Conservation (phyloP, 2,329 filamentous ascomycete species). For the Penicillium thymicola region DNA sequence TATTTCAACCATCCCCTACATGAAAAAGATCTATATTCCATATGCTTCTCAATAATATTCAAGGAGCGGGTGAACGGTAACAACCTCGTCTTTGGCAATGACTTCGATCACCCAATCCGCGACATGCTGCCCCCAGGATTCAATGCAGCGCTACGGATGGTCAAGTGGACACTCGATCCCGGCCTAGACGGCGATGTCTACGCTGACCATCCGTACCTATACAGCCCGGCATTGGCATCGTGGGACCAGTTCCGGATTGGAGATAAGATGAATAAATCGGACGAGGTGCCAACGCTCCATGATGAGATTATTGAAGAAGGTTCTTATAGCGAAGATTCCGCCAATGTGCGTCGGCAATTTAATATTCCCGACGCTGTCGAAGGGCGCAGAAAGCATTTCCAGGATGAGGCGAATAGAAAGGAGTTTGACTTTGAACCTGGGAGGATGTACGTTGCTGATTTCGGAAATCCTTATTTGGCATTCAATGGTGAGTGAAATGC, state of each 20-base stretch:
- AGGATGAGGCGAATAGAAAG: conserved; percentile 54
- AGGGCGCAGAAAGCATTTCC: conserved; percentile 59
- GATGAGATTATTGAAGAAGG: conserved; percentile 63
- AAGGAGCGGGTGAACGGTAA: conserved; percentile 62
- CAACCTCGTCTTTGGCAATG: conserved; percentile 88
- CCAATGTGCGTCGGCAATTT: conserved; percentile 44
- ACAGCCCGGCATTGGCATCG: conserved; percentile 74
- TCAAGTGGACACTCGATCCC: conserved; percentile 88
- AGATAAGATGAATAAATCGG: conserved; percentile 30
- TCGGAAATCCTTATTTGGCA: conserved; percentile 90
- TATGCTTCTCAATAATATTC: conserved; percentile 75
- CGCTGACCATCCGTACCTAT: conserved; percentile 80
- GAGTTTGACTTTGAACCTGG: conserved; percentile 61
- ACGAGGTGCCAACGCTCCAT: conserved; percentile 39
- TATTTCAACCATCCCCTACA: conserved; percentile 76
- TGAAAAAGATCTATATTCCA: conserved; percentile 75
- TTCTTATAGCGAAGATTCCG: conserved; percentile 55
- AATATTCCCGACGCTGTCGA: conserved; percentile 54
- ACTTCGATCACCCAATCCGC: conserved; percentile 88
- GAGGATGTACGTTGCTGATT: conserved; percentile 63
- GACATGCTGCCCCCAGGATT: conserved; percentile 84
- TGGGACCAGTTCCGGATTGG: conserved; percentile 76
- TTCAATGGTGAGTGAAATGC: conserved; percentile 59
- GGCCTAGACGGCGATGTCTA: conserved; percentile 87
- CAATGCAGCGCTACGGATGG: conserved; percentile 75